Evolutionary conservation across 257 asterid genomes (phyloP), one percentile per base, ranked within the genome.

Genomic region (Nicotiana knightiana): DNA sequence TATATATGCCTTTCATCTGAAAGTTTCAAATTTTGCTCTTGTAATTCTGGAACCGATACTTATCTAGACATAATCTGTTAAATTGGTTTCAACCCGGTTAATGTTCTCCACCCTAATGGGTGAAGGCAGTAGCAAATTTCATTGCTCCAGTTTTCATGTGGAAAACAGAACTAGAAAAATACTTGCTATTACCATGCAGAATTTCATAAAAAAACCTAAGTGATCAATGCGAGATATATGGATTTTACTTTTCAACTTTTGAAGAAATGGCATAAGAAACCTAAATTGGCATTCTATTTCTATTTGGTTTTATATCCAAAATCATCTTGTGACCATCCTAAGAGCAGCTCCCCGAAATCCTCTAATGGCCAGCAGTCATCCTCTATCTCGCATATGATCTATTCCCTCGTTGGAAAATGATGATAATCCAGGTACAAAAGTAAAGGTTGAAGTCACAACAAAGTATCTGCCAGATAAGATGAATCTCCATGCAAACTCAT

Each of bases 291-390:
- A 71, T 24, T 71, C 37, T 43, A 46, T 71, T 11, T 43, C 59
- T 71, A 71, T 46, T 71, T 71, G 79, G 37, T 71, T 71, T 32
- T 71, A 39, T 71, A 71, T 46, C 61, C 79, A 24, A n/a, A 46
- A 71, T 46, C 24, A 71, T 46, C 78, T 71, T 43, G 21, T 4
- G 12, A 46, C 78, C 61, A 71, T 13, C 33, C 12, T 24, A 30
- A 71, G 61, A 46, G 61, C 13, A 71, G 37, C 79, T 71, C 59
- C 35, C 61, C 37, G 28, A 71, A 71, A 46, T 24, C 61, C 59
- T 71, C 13, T 11, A 26, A 62, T 62, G 67, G 8, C 16, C 35
- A 26, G 67, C 5, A 62, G n/a, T 24, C 21, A 46, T 46, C 61
- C 61, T 71, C 24, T 71, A 46, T 46, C 79, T 71, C 61, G 0